Base-by-base conservation (phyloP, 2,329 filamentous ascomycete species). In the Pezicula radicicola region DNA sequence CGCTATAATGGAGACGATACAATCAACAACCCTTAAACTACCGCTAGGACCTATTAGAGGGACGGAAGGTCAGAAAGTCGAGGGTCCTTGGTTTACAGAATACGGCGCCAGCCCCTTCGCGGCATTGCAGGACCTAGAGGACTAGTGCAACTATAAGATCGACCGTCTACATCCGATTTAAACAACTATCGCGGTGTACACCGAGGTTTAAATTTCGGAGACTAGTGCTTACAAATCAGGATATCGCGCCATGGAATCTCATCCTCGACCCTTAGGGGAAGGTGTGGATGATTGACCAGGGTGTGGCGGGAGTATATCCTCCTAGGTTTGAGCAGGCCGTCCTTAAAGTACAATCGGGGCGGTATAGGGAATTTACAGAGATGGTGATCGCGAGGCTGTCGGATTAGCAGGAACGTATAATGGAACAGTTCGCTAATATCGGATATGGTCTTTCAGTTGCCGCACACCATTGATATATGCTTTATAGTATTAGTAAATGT, bases 131-230 rank as follows among this genome's bases (percentile, higher is more conserved):
- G 49, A 51, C 15, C 43, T 51, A 33, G 42, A 51, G 19, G 43
- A 51, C 35, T 51, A 42, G 49, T 51, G 42, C 49, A 51, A 51
- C 27, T 42, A 51, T 51, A 51, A 51, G 42, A 51, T 51, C 36
- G 49, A 51, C n/a, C 27, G 49, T 51, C 33, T 46, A 42, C 43
- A 39, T 50, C 15, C 19, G 30, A 36, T 50, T 36, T 45, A 37
- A 50, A 33, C 48, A 50, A 37, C 48, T 50, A 36, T 2, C 13
- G n/a, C 40, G 21, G 40, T 1, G 33, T 28, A 16, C 48, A 16
- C 48, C 48, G 35, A 36, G 48, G 48, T 50, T 50, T 39, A 50
- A 33, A 50, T 50, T 50, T 28, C 48, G 33, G 39, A 50, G 19
- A 16, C n/a, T 37, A 6, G 35, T 37, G 6, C 35, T 37, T 6